phyloP scores from a whole-genome alignment of 2,329 filamentous ascomycete species.

The Colletotrichum tanaceti region DNA sequence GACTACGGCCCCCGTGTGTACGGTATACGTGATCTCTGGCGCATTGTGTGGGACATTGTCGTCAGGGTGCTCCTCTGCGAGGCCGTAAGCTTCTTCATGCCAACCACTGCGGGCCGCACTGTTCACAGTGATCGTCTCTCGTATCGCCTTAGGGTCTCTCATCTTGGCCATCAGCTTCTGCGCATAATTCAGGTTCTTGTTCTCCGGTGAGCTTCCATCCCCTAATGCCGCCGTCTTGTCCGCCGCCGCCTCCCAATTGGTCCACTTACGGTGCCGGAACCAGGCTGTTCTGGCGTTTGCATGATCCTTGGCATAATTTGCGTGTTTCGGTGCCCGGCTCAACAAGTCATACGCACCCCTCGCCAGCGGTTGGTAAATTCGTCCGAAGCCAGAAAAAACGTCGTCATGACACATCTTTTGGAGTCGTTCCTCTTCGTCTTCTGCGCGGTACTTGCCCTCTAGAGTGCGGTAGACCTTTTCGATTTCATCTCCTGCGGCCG shows the following conservation, averaged over 20 bases:
- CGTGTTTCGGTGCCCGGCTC: neutral
- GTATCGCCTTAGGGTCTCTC: neutral
- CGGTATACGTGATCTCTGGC: neutral
- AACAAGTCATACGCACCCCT: neutral
- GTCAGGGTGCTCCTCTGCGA: neutral
- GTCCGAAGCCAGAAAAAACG: neutral
- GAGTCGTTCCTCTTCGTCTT: no score
- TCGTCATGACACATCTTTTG: neutral
- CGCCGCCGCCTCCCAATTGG: neutral
- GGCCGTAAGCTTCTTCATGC: neutral
- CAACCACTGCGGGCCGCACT: neutral
- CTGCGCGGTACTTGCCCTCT: neutral
- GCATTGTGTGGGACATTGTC: no score
- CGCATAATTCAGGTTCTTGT: neutral
- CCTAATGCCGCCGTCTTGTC: no score
- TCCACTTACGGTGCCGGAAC: conserved; percentile 2
- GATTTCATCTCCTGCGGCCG: neutral
- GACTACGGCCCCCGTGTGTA: fast-evolving
- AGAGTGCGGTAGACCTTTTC: no score
- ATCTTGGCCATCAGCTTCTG: neutral
- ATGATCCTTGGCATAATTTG: neutral
- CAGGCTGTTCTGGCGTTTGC: neutral
- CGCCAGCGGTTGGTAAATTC: neutral
- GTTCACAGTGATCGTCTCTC: neutral
- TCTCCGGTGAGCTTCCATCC: neutral